These are phyloP conservation scores for Blepharisma japonicum DNA, from an alignment of 73 alveolate species.

Conservation along the genomic window DNA sequence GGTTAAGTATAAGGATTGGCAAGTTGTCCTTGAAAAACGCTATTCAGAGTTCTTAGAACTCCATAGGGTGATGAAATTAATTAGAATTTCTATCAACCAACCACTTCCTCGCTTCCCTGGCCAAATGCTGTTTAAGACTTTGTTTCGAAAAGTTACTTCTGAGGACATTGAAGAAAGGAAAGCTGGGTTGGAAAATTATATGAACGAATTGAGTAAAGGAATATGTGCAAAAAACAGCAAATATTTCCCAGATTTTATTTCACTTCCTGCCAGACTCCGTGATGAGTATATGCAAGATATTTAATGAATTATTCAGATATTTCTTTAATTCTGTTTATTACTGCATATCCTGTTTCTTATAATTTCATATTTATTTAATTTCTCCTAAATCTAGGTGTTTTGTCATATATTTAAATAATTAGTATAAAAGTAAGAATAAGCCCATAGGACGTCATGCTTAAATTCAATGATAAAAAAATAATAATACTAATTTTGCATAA, in stretches of 20 bases:
- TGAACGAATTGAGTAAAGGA: slow-evolving; percentile 5
- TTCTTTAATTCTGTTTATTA: too few relatives aligned
- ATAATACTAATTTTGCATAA: too few relatives aligned
- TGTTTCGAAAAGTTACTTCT: background rate
- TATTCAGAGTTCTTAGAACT: slow-evolving; percentile 30
- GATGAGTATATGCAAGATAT: background rate
- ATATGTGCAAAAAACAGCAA: slow-evolving; percentile 28
- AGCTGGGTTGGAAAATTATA: background rate
- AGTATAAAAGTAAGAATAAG: too few relatives aligned
- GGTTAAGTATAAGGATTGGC: background rate
- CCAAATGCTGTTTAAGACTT: background rate
- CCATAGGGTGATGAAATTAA: slow-evolving; percentile 20
- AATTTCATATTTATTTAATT: too few relatives aligned
- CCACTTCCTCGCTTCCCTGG: slow-evolving; percentile 25
- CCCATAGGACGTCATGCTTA: too few relatives aligned
- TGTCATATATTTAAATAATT: too few relatives aligned
- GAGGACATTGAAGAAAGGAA: slow-evolving; percentile 15
- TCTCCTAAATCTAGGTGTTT: too few relatives aligned
- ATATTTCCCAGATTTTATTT: slow-evolving; percentile 19
- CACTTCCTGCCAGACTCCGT: background rate
- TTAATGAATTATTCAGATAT: too few relatives aligned
- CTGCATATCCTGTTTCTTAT: too few relatives aligned
- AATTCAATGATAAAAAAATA: too few relatives aligned
- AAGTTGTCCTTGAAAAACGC: background rate
- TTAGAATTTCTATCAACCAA: background rate